Percentiles rank a stretch among this genome's conserved stretches.
phyloP scores from a whole-genome alignment of 192 early-diverging fungal genomes.

The Jimgerdemannia flammicorona region DNA sequence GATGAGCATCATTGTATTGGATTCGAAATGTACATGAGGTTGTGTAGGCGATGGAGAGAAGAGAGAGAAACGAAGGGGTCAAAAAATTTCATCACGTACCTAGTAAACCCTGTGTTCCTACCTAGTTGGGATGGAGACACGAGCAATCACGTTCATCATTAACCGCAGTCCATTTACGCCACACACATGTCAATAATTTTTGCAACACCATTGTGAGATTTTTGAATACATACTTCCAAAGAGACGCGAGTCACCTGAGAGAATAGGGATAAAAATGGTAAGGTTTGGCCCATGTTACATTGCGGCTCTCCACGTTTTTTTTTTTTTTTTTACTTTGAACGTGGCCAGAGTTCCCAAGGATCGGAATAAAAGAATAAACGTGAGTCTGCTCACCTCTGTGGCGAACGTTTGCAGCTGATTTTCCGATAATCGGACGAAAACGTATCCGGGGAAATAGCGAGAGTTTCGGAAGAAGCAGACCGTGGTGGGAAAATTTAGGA shows the following conservation, averaged over 20 bases:
- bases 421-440: no score
- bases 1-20: slow-evolving; percentile 31
- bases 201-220: slow-evolving; percentile 1
- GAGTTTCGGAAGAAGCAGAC: not conserved
- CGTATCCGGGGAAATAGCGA: not conserved
- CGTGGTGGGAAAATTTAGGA: no score
- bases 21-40: slow-evolving; percentile 30
- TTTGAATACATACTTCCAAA: slow-evolving; percentile 58
- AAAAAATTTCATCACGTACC: not conserved
- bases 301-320: not conserved
- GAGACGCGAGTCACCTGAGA: slow-evolving; percentile 45
- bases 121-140: not conserved
- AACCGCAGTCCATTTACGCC: not conserved
- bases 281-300: not conserved
- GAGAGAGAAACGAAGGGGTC: slow-evolving; percentile 31
- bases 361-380: not conserved
- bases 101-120: not conserved
- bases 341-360: no score
- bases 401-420: slow-evolving; percentile 44
- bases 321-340: not conserved
- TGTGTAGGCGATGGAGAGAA: slow-evolving; percentile 24
- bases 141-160: not conserved
- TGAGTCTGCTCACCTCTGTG: slow-evolving; percentile 38
- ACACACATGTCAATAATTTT: not conserved
- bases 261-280: not conserved